Percentiles rank a stretch among this genome's conserved stretches.
Conservation (phyloP, 257 asterid genomes). For the Solanum verrucosum region DNA sequence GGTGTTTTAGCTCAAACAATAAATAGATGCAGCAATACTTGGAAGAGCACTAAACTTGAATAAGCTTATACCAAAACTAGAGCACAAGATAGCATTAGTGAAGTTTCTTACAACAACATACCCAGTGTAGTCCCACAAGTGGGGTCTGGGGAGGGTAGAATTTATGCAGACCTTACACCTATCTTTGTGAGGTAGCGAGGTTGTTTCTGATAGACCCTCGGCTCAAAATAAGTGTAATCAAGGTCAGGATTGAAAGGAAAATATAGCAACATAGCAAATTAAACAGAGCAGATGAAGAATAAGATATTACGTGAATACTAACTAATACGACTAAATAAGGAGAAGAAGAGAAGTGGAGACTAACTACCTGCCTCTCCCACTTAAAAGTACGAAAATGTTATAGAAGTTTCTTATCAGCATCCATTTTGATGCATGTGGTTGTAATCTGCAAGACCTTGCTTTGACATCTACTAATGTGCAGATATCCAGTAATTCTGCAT, state of each 20-base stretch:
- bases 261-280: neutral
- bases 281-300: neutral
- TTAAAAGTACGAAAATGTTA: neutral
- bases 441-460: neutral
- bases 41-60: neutral
- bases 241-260: neutral
- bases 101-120: neutral
- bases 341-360: neutral
- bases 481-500: constrained; percentile 38
- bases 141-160: neutral
- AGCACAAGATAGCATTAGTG: neutral
- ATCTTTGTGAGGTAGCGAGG: neutral
- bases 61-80: neutral
- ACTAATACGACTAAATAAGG: neutral
- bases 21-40: neutral
- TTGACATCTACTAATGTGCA: constrained; percentile 10
- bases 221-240: neutral
- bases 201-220: neutral
- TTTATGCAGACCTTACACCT: neutral
- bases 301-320: neutral
- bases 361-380: neutral
- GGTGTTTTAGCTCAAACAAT: neutral
- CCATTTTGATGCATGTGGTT: neutral
- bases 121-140: neutral
- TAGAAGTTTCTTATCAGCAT: neutral